Base-by-base conservation (phyloP, 495 filamentous ascomycete species). In the Talaromyces adpressus region DNA sequence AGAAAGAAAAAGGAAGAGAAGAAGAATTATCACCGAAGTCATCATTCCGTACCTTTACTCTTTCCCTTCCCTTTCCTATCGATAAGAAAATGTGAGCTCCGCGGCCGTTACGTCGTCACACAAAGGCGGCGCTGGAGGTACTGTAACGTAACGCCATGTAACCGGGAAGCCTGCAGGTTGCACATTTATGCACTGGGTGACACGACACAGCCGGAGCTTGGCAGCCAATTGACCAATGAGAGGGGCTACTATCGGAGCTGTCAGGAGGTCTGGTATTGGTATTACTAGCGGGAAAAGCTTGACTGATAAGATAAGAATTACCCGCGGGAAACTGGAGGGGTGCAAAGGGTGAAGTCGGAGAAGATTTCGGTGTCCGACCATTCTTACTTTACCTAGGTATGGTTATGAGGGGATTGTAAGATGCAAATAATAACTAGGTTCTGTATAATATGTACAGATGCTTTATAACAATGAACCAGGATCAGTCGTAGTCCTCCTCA, bases 1-100 rank as follows among this genome's bases (percentile, higher is more conserved):
- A 77, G 77, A 69, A 73, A 61, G 68, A 72, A 67, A 61, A 64
- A 63, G 32, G 65, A 63, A 70, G 68, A 39, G 59, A 64, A 59
- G 29, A 68, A 62, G 57, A 60, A 67, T 20, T 22, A 25, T 45
- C 20, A 14, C 23, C 16, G 32, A 56, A 29, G 22, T 58, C 56
- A 54, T 54, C 27, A 22, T 58, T 22, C 27, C 22, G n/a, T 20
- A 52, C n/a, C 3, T 14, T 20, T 52, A 9, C 22, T 20, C 9
- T 36, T 32, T 36, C 30, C 56, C 23, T 58, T 30, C 16, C 56
- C 30, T 25, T 56, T 29, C 52, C 52, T 56, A 29, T 56, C 52
- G 56, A 58, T 58, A 58, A 58, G 56, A 58, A 58, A 36, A 32
- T 23, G 27, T 56, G 29, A 25, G 51, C 23, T 54, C 51, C 51